Conservation (phyloP, 148 eudicot species). For the Nepenthes gracilis region DNA sequence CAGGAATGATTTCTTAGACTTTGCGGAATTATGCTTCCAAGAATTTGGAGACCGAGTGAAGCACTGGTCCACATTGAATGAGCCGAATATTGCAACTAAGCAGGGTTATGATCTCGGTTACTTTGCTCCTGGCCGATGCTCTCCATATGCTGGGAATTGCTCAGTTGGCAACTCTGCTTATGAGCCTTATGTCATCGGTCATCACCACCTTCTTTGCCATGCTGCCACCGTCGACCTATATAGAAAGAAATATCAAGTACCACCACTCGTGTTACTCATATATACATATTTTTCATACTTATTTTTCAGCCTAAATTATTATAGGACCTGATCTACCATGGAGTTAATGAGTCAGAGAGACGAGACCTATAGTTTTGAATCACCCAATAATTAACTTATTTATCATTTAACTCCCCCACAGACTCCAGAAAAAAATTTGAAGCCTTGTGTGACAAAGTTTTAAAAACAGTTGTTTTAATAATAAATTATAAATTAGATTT, state of each 20-base stretch:
- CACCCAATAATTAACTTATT: too few relatives aligned
- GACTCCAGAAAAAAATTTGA: too few relatives aligned
- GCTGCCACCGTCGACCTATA: background rate
- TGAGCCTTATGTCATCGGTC: background rate
- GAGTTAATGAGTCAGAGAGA: too few relatives aligned
- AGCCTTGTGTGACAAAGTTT: too few relatives aligned
- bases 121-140: background rate
- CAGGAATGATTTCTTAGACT: conserved; percentile 20
- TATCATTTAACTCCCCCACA: too few relatives aligned
- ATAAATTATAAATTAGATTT: too few relatives aligned
- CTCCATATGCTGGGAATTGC: background rate
- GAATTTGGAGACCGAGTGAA: conserved; percentile 28
- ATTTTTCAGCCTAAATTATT: background rate
- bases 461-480: too few relatives aligned
- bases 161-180: background rate
- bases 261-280: background rate
- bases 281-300: too few relatives aligned
- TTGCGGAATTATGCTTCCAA: conserved; percentile 21
- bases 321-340: background rate
- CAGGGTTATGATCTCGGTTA: background rate
- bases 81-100: conserved; percentile 6
- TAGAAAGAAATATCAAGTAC: background rate
- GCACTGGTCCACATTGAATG: conserved; percentile 23
- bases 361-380: too few relatives aligned
- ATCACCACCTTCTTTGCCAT: background rate